These are phyloP conservation scores for Colletotrichum sp. DNA, from an alignment of 2,329 filamentous ascomycete genomes.

Conservation along the genomic window DNA sequence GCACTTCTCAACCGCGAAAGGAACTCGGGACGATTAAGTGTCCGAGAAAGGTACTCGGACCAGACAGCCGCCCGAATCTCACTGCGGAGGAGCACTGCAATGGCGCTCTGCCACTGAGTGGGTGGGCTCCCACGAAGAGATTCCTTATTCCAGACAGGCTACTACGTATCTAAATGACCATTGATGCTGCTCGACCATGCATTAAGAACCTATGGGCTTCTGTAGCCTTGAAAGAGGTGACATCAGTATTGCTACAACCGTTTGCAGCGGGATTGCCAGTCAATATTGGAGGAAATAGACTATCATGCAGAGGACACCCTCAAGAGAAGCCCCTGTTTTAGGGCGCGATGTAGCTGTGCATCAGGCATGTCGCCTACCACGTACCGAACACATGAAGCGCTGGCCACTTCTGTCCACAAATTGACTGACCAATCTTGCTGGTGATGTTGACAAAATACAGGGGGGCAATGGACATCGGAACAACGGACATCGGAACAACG, in stretches of 20 bases:
- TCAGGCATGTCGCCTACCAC: background rate
- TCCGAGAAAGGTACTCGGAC: background rate
- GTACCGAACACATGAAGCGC: background rate
- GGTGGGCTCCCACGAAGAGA: accelerated
- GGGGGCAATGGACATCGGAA: background rate
- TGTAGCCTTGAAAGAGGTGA: background rate
- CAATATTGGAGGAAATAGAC: background rate
- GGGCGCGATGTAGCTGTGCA: background rate
- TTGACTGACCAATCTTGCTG: background rate
- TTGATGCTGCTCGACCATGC: background rate
- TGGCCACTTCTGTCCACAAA: background rate
- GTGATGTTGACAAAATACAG: background rate
- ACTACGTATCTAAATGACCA: background rate
- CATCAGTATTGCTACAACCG: accelerated
- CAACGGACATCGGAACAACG: background rate
- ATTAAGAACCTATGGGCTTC: background rate
- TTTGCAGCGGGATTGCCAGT: background rate
- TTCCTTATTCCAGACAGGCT: background rate
- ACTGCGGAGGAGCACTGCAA: background rate
- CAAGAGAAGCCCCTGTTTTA: background rate
- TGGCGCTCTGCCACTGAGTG: background rate
- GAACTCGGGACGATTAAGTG: background rate
- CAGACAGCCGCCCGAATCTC: background rate
- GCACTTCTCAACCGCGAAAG: background rate
- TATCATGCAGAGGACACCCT: background rate